A percentile compares a stretch with the other conserved stretches of the same genome.
Evolutionary conservation across 2,329 filamentous ascomycete species (phyloP).

Genomic region (Microascus cirrosus): DNA sequence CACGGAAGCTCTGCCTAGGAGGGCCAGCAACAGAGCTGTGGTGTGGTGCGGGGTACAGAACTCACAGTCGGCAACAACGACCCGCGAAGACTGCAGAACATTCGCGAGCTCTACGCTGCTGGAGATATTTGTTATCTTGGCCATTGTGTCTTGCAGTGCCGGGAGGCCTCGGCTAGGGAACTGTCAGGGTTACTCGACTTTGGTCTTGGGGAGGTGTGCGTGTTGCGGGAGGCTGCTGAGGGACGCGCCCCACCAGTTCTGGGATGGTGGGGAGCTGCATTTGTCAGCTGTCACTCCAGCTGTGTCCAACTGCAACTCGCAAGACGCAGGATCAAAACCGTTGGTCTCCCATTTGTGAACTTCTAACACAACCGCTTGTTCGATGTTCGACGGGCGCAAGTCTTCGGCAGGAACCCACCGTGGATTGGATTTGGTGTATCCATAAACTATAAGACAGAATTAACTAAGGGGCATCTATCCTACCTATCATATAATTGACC

Average conservation of each 20-base stretch:
- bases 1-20: not conserved
- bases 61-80: constrained; percentile 87
- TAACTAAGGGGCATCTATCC: not conserved
- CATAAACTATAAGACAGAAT: not conserved
- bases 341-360: not conserved
- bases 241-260: not conserved
- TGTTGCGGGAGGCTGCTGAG: not conserved
- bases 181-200: not conserved
- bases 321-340: not conserved
- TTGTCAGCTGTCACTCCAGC: not conserved
- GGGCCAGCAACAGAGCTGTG: not conserved
- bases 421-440: not conserved
- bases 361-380: not conserved
- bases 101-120: constrained; percentile 53
- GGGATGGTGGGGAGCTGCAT: not conserved
- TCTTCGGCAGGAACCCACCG: not conserved
- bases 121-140: constrained; percentile 16
- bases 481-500: not conserved
- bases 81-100: constrained; percentile 58
- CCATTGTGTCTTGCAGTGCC: not conserved
- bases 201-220: constrained; percentile 1
- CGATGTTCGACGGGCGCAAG: not conserved
- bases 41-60: constrained; percentile 15
- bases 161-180: not conserved
- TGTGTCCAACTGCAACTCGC: not conserved